Conservation (phyloP, 2,329 filamentous ascomycete species). For the Apiospora hydei region DNA sequence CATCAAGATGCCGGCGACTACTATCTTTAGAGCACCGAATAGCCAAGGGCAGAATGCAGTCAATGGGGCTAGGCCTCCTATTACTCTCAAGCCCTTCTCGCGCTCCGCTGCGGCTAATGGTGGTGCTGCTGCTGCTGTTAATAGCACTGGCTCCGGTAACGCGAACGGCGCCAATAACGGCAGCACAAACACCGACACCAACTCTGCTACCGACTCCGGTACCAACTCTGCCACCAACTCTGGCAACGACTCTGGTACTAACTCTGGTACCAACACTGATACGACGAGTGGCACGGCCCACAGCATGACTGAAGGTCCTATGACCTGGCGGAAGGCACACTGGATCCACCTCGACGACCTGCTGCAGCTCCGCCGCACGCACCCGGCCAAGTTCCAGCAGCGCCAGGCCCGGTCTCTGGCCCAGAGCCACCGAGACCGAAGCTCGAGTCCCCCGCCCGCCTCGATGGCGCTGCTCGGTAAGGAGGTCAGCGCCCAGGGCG, state of each 20-base stretch:
- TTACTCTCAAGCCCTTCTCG: not conserved
- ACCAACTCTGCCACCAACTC: not conserved
- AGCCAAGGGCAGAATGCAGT: not conserved
- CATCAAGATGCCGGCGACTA: not conserved
- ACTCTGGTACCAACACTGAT: not conserved
- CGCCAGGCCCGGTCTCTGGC: constrained; percentile 24
- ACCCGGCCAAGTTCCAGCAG: constrained; percentile 48
- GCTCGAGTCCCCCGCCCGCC: not conserved
- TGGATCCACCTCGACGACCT: constrained; percentile 62
- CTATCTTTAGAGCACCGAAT: not conserved
- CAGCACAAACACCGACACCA: not conserved
- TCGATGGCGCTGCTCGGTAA: constrained; percentile 52
- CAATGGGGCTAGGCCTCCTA: not conserved
- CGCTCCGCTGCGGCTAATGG: not conserved
- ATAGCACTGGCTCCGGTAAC: not conserved
- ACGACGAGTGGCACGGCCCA: not conserved
- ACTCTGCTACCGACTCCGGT: too few relatives aligned
- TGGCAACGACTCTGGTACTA: not conserved
- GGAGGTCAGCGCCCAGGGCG: constrained; percentile 54
- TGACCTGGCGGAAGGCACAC: constrained; percentile 56
- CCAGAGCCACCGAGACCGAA: not conserved
- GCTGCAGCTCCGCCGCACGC: constrained; percentile 55
- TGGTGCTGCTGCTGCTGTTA: not conserved
- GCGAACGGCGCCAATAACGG: not conserved
- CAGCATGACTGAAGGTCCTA: not conserved